phyloP scores from a whole-genome alignment of 1,139 yeast species.

The Yamadazyma atmosphaerica region DNA sequence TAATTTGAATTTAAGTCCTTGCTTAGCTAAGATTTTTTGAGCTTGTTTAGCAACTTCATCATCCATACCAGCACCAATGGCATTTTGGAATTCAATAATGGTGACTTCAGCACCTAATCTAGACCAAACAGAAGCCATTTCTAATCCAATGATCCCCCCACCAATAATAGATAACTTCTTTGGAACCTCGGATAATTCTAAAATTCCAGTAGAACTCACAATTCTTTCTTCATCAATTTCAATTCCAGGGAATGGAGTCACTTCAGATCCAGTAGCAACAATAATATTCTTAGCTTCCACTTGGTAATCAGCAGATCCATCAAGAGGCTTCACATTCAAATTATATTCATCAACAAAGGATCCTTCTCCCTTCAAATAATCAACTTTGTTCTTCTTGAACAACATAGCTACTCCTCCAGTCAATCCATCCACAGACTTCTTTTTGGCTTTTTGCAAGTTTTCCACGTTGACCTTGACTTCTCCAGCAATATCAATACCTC shows the following conservation, averaged over 20 bases:
- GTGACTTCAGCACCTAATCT: constrained; percentile 96
- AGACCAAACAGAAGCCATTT: constrained; percentile 98
- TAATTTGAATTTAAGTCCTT: constrained; percentile 90
- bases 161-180: constrained; percentile 92
- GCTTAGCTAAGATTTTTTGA: constrained; percentile 88
- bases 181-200: constrained; percentile 84
- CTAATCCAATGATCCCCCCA: constrained; percentile 99
- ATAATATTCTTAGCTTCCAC: constrained; percentile 84
- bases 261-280: constrained; percentile 98
- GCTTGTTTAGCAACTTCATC: constrained; percentile 88
- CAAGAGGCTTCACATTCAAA: constrained; percentile 80
- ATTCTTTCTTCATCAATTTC: constrained; percentile 96
- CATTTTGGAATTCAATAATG: constrained; percentile 83
- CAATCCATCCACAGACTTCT: constrained; percentile 81
- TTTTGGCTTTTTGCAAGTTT: constrained; percentile 89
- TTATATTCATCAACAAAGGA: constrained; percentile 81
- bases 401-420: constrained; percentile 94
- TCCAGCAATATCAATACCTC: constrained; percentile 86
- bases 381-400: constrained; percentile 93
- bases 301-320: constrained; percentile 66
- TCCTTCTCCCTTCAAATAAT: constrained; percentile 92
- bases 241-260: constrained; percentile 98
- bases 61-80: constrained; percentile 97
- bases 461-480: constrained; percentile 73
- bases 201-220: constrained; percentile 93